Conservation (phyloP, 2,329 filamentous ascomycete species). For the Bipolaris cookei region DNA sequence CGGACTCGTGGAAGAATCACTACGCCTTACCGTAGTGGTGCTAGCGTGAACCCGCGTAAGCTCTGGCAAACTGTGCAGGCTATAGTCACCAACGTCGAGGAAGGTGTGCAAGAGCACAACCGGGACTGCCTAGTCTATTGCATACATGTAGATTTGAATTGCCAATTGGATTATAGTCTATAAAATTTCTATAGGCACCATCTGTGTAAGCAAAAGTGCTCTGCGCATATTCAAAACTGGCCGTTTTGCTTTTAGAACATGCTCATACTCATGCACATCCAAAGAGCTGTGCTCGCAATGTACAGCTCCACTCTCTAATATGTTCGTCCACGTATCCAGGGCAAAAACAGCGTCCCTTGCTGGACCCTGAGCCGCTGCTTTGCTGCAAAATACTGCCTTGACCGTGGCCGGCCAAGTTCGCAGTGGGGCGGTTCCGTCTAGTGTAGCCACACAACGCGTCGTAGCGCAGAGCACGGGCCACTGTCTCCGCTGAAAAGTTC, state of each 20-base stretch:
- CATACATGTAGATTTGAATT: not conserved
- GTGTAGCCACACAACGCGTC: constrained; percentile 10
- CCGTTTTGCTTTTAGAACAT: not conserved
- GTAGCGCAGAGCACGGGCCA: constrained; percentile 5
- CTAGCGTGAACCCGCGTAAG: constrained; percentile 6
- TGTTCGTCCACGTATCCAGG: too few species aligned
- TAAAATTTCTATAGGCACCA: not conserved
- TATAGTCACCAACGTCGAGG: not conserved
- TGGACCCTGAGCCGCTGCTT: constrained; percentile 4
- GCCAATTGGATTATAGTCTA: too few species aligned
- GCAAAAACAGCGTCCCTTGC: not conserved
- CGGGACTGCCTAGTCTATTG: not conserved
- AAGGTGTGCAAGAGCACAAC: not conserved
- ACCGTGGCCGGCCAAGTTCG: constrained; percentile 6
- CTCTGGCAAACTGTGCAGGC: not conserved
- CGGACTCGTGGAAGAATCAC: constrained; percentile 15
- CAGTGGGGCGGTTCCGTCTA: constrained; percentile 11
- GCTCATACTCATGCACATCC: not conserved
- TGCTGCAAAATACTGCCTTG: constrained; percentile 1
- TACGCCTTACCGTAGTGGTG: constrained; percentile 9
- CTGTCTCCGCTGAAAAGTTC: constrained; percentile 21
- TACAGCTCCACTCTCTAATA: not conserved
- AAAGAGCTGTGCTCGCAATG: too few species aligned
- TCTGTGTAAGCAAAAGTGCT: not conserved
- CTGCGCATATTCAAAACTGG: not conserved